Conservation (phyloP, 108 stramenopile species). For the Cyclostephanos invisitatus region DNA sequence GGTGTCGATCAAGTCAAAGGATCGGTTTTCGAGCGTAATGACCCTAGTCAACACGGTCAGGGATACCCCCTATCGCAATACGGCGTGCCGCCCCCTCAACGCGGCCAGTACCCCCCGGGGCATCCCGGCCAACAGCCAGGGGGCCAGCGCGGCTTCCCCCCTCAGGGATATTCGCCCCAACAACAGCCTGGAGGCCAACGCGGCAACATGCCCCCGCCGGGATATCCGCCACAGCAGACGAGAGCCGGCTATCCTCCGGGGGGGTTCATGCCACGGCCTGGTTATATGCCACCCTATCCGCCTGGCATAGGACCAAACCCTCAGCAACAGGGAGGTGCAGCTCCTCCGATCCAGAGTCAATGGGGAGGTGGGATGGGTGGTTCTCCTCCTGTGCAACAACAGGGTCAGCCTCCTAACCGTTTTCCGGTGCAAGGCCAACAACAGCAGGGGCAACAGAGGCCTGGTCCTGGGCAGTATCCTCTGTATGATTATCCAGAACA, state of each 20-base stretch:
- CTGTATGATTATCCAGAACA: conserved; percentile 20
- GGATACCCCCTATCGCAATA: conserved; percentile 46
- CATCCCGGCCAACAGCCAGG: conserved; percentile 10
- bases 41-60: conserved; percentile 24
- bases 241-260: conserved; percentile 17
- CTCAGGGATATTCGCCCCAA: conserved; percentile 28
- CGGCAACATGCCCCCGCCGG: conserved; percentile 11
- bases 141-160: conserved; percentile 18
- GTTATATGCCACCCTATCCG: conserved; percentile 42
- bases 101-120: conserved; percentile 34
- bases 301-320: conserved; percentile 24
- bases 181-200: conserved; percentile 15
- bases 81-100: conserved; percentile 50
- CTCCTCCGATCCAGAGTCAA: conserved; percentile 50
- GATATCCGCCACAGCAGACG: conserved; percentile 6
- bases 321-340: conserved; percentile 20
- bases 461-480: conserved; percentile 29
- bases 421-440: conserved; percentile 9
- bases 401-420: background rate
- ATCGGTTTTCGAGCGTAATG: conserved; percentile 44
- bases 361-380: conserved; percentile 31
- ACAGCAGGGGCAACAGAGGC: conserved; percentile 17
- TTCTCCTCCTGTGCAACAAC: conserved; percentile 21
- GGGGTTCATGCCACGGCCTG: conserved; percentile 41
- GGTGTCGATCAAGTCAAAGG: conserved; percentile 46